Base-by-base conservation (phyloP, 495 filamentous ascomycete genomes). In the Apiosordaria backusii region DNA sequence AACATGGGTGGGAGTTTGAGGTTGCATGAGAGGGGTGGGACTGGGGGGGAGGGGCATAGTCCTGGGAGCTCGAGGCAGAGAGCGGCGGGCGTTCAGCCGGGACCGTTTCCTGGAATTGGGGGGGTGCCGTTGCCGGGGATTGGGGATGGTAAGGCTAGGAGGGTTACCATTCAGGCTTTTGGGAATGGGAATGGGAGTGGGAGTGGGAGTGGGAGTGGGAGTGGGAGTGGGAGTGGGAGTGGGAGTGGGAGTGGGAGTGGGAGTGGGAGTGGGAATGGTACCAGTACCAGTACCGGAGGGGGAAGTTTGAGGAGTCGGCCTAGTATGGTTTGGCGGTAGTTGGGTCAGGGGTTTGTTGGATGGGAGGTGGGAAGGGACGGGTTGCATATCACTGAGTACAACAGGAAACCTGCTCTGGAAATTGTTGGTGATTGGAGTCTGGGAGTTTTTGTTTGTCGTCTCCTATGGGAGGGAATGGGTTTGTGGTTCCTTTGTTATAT, bases 1-100 rank as follows among this genome's bases (percentile, higher is more conserved):
- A 76, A 78, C 55, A 69, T 82, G 45, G 74, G 76, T 26, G 72
- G 76, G 16, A 77, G 75, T 57, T 35, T 78, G 27, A 67, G 78
- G 21, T 60, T 72, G 9, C 35, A 1, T n/a, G 19, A 1, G 13
- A 50, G 22, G 4, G 23, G 9, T 35, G 50, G 3, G 29, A 13
- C 22, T 25, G 27, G 26, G 21, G 50, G 50, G 10, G 10, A 23
- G n/a, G 57, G 63, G 6, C 53, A 45, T 24, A 40, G 65, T 53
- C 50, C 40, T 15, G 50, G 60, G 22, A 63, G 59, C n/a, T n/a
- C 18, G 18, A 61, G 59, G 26, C 18, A 10, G 2, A 27, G 57
- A 16, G n/a, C n/a, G n/a, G n/a, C n/a, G n/a, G n/a, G n/a, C n/a
- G n/a, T n/a, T n/a, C 26, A 23, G 57, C 57, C 59, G 25, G 59